Conservation (phyloP, 768 basidiomycete species). For the Lactarius indigo region DNA sequence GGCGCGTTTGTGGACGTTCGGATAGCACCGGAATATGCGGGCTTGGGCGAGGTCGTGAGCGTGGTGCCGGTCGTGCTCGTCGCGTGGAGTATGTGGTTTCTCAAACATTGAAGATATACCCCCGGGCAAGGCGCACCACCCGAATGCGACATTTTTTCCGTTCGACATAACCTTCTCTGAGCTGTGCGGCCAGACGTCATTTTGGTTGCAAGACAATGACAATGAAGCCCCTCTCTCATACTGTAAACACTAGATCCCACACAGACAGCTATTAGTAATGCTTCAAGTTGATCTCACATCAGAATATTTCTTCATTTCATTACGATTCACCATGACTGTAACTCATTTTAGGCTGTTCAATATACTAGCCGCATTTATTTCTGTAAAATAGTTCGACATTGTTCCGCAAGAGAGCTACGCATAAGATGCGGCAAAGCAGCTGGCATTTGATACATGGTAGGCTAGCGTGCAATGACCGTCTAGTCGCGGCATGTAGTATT, state of each 20-base stretch:
- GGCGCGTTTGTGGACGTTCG: constrained; percentile 43
- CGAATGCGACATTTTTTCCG: background rate
- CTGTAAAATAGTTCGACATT: no score
- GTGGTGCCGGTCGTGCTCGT: constrained; percentile 41
- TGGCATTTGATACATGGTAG: background rate
- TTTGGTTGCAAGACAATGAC: background rate
- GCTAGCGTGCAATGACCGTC: background rate
- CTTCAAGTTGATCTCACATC: background rate
- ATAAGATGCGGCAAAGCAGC: background rate
- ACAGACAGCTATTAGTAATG: background rate
- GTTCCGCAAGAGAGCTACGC: background rate
- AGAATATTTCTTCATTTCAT: background rate
- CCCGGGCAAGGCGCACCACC: background rate
- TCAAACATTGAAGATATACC: constrained; percentile 8
- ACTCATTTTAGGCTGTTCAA: background rate
- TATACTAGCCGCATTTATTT: background rate
- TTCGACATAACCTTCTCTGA: background rate
- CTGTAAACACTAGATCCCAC: background rate
- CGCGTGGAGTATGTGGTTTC: constrained; percentile 29
- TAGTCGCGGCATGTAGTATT: background rate
- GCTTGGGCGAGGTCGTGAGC: constrained; percentile 43
- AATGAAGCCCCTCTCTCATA: background rate
- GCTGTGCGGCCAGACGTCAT: background rate
- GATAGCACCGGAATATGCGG: constrained; percentile 42
- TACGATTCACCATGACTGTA: background rate